phyloP scores from a whole-genome alignment of 2,329 filamentous ascomycete genomes.

The Dactylellina sp. region DNA sequence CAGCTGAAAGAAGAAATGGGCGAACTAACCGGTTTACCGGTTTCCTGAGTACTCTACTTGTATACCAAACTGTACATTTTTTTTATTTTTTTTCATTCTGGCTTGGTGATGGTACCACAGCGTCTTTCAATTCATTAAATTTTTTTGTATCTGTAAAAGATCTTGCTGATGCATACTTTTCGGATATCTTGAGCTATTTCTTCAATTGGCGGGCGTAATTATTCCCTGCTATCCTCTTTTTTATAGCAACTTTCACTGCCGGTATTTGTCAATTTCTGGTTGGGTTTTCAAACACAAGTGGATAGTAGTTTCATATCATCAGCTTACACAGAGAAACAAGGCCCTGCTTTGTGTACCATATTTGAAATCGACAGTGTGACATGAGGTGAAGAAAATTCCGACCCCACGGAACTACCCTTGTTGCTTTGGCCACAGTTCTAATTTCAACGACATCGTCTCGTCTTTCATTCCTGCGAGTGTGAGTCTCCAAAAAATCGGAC shows the following conservation, averaged over 20 bases:
- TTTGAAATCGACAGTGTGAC: neutral
- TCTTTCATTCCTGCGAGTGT: too few relatives aligned
- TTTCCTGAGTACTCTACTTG: too few relatives aligned
- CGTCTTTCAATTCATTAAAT: slow-evolving; percentile 3
- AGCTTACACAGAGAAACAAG: too few relatives aligned
- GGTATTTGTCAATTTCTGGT: neutral
- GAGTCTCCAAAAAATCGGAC: too few relatives aligned
- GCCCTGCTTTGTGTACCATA: too few relatives aligned
- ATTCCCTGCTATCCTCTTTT: neutral
- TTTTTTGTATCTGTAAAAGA: slow-evolving; percentile 17
- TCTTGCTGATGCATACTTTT: slow-evolving; percentile 20
- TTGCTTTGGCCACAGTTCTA: too few relatives aligned
- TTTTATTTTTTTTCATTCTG: too few relatives aligned
- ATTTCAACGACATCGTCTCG: too few relatives aligned
- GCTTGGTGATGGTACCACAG: slow-evolving; percentile 13
- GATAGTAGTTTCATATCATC: too few relatives aligned
- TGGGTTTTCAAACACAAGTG: neutral
- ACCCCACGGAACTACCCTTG: neutral
- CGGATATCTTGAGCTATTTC: slow-evolving; percentile 28
- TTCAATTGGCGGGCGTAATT: slow-evolving; percentile 6
- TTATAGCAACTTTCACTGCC: neutral
- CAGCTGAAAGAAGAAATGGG: slow-evolving; percentile 82
- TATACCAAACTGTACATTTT: too few relatives aligned
- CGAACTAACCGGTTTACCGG: slow-evolving; percentile 81
- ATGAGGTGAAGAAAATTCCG: too few relatives aligned